Conservation (phyloP, 805 yeast species). For the Metschnikowia koreensis region DNA sequence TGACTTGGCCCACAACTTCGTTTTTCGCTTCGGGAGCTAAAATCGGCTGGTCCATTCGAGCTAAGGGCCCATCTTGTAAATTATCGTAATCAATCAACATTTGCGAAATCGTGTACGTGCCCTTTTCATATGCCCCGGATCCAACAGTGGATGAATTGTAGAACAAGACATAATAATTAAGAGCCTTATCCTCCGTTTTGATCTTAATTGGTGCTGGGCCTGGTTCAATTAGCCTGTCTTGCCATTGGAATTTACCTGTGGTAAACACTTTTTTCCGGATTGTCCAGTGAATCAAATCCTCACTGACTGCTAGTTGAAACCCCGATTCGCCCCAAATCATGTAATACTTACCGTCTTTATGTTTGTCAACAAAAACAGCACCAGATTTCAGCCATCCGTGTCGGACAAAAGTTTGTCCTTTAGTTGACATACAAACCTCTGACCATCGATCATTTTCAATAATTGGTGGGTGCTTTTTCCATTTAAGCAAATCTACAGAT, state of each 20-base stretch:
- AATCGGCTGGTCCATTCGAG: constrained; percentile 36
- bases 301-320: constrained; percentile 36
- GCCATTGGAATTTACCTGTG: constrained; percentile 28
- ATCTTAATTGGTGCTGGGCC: constrained; percentile 44
- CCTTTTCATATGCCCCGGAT: constrained; percentile 27
- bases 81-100: constrained; percentile 43
- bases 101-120: constrained; percentile 37
- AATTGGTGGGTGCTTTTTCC: constrained; percentile 40
- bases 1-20: constrained; percentile 40
- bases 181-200: constrained; percentile 18
- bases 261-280: constrained; percentile 26
- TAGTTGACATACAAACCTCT: constrained; percentile 28
- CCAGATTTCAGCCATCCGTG: constrained; percentile 43
- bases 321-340: constrained; percentile 46
- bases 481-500: constrained; percentile 33
- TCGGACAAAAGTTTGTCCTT: constrained; percentile 28
- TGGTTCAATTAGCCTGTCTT: constrained; percentile 38
- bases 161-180: constrained; percentile 36
- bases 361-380: constrained; percentile 34
- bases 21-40: constrained; percentile 34
- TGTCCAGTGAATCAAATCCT: constrained; percentile 37
- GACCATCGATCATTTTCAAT: constrained; percentile 28
- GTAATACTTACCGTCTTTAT: constrained; percentile 35
- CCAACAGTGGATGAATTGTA: constrained; percentile 42
- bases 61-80: constrained; percentile 34